phyloP scores from a whole-genome alignment of 2,329 filamentous ascomycete genomes.

The Mycocentrospora acerina region DNA sequence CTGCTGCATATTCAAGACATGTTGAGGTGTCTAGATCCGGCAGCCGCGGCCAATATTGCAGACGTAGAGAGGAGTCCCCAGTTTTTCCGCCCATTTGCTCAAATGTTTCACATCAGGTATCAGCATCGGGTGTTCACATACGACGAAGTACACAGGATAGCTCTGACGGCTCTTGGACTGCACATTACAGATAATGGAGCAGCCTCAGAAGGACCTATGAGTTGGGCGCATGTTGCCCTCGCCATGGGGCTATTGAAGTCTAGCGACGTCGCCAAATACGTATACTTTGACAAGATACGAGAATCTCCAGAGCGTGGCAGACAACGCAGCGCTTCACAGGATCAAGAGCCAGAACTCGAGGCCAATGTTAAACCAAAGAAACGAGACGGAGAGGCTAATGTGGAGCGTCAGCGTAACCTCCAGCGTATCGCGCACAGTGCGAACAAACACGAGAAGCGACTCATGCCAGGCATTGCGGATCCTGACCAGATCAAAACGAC shows the following conservation, averaged over 20 bases:
- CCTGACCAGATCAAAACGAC: conserved; percentile 80
- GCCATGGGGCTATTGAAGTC: conserved; percentile 46
- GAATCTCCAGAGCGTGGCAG: conserved; percentile 4
- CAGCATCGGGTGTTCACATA: conserved; percentile 57
- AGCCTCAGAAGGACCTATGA: conserved; percentile 21
- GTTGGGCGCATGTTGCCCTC: conserved; percentile 44
- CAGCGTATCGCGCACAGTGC: conserved; percentile 26
- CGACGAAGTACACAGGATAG: conserved; percentile 62
- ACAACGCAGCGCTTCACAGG: neutral
- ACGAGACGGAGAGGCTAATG: conserved; percentile 11
- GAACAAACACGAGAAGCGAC: conserved; percentile 78
- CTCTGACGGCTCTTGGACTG: conserved; percentile 54
- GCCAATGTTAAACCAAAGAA: conserved; percentile 11
- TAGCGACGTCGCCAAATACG: conserved; percentile 53
- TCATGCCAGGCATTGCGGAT: conserved; percentile 80
- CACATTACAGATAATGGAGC: conserved; percentile 21
- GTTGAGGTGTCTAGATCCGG: conserved; percentile 52
- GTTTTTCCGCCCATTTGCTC: conserved; percentile 18
- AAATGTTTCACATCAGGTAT: conserved; percentile 34
- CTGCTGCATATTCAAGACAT: conserved; percentile 65
- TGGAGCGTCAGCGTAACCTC: conserved; percentile 57
- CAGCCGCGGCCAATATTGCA: conserved; percentile 23
- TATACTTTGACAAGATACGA: conserved; percentile 25
- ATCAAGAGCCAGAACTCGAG: conserved; percentile 6
- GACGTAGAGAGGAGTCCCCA: conserved; percentile 21